phyloP scores from a whole-genome alignment of 1,284 basidiomycete species.

The Phlebopus sp. region DNA sequence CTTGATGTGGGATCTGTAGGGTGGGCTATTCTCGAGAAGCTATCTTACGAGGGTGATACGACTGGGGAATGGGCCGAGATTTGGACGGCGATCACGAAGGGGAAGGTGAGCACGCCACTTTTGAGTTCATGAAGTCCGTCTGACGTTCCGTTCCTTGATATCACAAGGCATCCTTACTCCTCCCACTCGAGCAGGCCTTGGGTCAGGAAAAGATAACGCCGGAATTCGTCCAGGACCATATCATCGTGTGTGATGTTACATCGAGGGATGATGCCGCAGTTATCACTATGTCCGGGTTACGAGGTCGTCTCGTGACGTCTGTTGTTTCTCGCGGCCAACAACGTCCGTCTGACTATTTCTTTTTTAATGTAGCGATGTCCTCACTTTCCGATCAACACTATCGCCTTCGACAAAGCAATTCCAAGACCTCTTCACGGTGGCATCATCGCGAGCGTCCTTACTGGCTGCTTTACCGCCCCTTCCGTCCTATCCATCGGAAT shows the following conservation, averaged over 20 bases:
- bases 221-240: conserved; percentile 77
- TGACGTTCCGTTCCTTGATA: conserved; percentile 1
- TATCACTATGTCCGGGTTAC: conserved; percentile 78
- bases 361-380: conserved; percentile 41
- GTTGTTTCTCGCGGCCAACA: conserved; percentile 20
- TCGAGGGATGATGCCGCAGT: conserved; percentile 48
- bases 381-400: conserved; percentile 66
- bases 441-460: conserved; percentile 48
- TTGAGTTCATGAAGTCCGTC: not conserved
- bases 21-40: conserved; percentile 81
- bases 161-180: conserved; percentile 68
- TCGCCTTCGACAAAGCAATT: conserved; percentile 61
- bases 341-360: conserved; percentile 16
- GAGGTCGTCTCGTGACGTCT: conserved; percentile 64
- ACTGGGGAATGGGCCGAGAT: conserved; percentile 73
- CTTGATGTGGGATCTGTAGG: conserved; percentile 70
- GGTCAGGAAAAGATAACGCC: conserved; percentile 57
- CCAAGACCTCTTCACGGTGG: conserved; percentile 49
- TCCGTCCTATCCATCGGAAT: conserved; percentile 32
- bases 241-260: conserved; percentile 58
- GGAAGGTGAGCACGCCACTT: conserved; percentile 54
- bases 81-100: conserved; percentile 62
- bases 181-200: conserved; percentile 60
- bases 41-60: conserved; percentile 63
- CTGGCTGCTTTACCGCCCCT: conserved; percentile 52